Evolutionary conservation across 306 rosid species (phyloP).

Genomic region (Potentilla sterilis): DNA sequence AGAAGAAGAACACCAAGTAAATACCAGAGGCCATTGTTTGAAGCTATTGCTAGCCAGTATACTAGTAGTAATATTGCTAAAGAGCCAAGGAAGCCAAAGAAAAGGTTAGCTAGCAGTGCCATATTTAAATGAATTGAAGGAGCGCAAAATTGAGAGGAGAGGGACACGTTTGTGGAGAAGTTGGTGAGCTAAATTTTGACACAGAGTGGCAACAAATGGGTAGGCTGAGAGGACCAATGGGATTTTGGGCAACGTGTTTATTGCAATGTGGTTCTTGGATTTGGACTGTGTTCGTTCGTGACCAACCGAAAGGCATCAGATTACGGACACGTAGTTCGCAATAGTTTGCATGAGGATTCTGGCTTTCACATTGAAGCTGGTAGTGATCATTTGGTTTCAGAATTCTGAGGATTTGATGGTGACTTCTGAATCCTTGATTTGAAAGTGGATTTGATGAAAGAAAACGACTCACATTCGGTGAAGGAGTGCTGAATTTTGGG

Average conservation of each 20-base stretch:
- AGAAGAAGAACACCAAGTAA: slow-evolving; percentile 22
- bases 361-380: slow-evolving; percentile 29
- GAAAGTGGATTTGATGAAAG: background rate
- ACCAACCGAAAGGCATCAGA: slow-evolving; percentile 18
- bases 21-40: slow-evolving; percentile 31
- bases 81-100: background rate
- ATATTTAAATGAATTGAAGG: background rate
- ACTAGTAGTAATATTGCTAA: background rate
- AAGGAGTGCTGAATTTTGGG: background rate
- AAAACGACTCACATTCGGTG: background rate
- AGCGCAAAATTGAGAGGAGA: background rate
- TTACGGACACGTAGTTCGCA: slow-evolving; percentile 35
- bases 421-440: background rate
- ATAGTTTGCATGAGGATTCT: slow-evolving; percentile 23
- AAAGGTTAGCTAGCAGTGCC: background rate
- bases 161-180: slow-evolving; percentile 42
- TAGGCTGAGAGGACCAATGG: slow-evolving; percentile 41
- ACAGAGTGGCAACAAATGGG: slow-evolving; percentile 49
- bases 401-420: background rate
- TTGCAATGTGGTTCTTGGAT: slow-evolving; percentile 20
- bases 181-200: slow-evolving; percentile 81
- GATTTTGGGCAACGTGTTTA: slow-evolving; percentile 33
- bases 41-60: slow-evolving; percentile 3
- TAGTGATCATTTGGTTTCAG: background rate
- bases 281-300: slow-evolving; percentile 20